phyloP scores from a whole-genome alignment of 345 rosid species.

The Sapria himalayana region DNA sequence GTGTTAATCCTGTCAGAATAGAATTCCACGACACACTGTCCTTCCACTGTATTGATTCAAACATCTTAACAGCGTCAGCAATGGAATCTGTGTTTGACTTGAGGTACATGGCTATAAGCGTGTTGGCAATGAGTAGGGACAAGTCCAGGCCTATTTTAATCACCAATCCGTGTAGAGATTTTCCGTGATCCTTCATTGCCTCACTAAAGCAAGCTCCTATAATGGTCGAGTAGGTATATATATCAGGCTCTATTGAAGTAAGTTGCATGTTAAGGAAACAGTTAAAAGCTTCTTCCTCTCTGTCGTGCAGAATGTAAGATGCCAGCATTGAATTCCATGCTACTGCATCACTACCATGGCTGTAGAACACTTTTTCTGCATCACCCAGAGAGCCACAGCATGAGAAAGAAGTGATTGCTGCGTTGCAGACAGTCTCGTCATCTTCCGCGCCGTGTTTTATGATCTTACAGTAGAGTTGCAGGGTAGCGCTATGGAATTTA shows the following conservation, averaged over 20 bases:
- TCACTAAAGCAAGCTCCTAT: conserved; percentile 34
- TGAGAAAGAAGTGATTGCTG: conserved; percentile 37
- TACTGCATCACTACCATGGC: conserved; percentile 30
- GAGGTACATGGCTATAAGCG: conserved; percentile 42
- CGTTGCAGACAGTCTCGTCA: conserved; percentile 35
- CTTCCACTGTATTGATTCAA: conserved; percentile 27
- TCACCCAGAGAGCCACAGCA: conserved; percentile 37
- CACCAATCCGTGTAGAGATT: conserved; percentile 36
- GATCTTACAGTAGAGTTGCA: conserved; percentile 42
- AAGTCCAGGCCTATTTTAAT: conserved; percentile 43
- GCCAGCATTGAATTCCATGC: conserved; percentile 60
- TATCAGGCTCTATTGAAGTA: conserved; percentile 24
- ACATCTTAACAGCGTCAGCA: conserved; percentile 29
- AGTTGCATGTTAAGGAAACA: conserved; percentile 32
- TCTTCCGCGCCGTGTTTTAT: conserved; percentile 25
- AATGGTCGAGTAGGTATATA: conserved; percentile 47
- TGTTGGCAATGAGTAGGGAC: conserved; percentile 33
- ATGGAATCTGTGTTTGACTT: conserved; percentile 23
- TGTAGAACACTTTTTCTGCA: conserved; percentile 35
- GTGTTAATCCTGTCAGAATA: conserved; percentile 46
- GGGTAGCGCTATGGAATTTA: conserved; percentile 13
- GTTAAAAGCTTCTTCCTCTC: conserved; percentile 24
- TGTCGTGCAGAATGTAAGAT: conserved; percentile 31
- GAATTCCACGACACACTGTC: conserved; percentile 69
- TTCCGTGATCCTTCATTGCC: conserved; percentile 18